A percentile compares a stretch with the other conserved stretches of the same genome.
These are phyloP conservation scores for Paraurostyla sp. DNA, from an alignment of 73 alveolate species.

Conservation along the genomic window DNA sequence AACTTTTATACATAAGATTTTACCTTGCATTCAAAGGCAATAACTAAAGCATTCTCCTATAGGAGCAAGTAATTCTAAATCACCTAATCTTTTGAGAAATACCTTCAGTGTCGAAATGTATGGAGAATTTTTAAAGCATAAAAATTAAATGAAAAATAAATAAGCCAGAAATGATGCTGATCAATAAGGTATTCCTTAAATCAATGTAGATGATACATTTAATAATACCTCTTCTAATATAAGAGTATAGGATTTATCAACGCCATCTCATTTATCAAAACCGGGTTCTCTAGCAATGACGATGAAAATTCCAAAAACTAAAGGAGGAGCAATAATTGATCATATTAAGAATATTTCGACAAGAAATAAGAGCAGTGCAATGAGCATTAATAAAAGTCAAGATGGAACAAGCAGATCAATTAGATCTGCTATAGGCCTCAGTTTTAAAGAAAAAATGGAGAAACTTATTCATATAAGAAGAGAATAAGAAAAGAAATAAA, in stretches of 20 bases:
- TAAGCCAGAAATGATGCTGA: no score
- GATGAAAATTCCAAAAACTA: no score
- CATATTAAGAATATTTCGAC: no score
- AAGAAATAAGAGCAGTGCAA: not conserved
- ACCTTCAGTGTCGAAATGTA: conserved; percentile 55
- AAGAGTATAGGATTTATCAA: no score
- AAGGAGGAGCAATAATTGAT: not conserved
- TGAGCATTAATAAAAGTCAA: not conserved
- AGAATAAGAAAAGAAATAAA: conserved; percentile 23
- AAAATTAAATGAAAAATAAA: not conserved
- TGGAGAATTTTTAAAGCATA: conserved; percentile 41
- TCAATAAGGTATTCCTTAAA: no score
- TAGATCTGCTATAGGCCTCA: not conserved
- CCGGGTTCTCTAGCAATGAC: no score
- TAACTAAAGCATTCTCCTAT: conserved; percentile 33
- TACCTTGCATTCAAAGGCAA: conserved; percentile 40
- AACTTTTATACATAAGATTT: conserved; percentile 1
- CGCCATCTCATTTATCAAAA: no score
- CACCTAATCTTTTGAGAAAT: conserved; percentile 36
- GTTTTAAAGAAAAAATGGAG: conserved; percentile 36
- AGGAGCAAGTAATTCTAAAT: conserved; percentile 53
- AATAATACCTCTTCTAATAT: no score
- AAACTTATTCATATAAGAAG: not conserved
- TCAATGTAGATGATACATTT: no score
- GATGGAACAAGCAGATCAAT: not conserved